Conservation (phyloP, 2,329 filamentous ascomycete species). For the Colletotrichum trifolii region DNA sequence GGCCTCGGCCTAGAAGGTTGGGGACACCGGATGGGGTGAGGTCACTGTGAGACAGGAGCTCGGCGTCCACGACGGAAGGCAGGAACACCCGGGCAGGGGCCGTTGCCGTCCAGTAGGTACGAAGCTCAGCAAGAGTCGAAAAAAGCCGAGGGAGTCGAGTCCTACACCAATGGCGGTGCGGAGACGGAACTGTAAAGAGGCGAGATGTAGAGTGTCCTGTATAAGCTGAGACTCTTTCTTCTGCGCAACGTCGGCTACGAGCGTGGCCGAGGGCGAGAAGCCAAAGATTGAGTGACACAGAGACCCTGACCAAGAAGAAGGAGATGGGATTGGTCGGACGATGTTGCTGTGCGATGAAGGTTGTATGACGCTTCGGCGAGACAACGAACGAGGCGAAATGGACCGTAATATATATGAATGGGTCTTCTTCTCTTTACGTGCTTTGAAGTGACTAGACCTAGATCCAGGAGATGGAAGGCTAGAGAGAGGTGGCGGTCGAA, state of each 20-base stretch:
- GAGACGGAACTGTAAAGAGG: constrained; percentile 12
- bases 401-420: constrained; percentile 27
- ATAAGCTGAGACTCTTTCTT: constrained; percentile 6
- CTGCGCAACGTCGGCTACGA: constrained; percentile 24
- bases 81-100: constrained; percentile 26
- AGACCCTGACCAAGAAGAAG: constrained; percentile 23
- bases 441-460: background rate
- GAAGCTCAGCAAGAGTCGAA: constrained; percentile 2
- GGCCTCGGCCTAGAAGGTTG: constrained; percentile 13
- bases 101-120: constrained; percentile 7
- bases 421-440: constrained; percentile 5
- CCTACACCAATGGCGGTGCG: constrained; percentile 18
- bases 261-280: constrained; percentile 16
- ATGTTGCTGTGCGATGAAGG: constrained; percentile 24
- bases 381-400: constrained; percentile 26
- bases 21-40: constrained; percentile 17
- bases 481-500: background rate
- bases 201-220: constrained; percentile 6
- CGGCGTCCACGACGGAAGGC: constrained; percentile 26
- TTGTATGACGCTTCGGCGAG: constrained; percentile 21
- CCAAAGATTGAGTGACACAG: constrained; percentile 20
- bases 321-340: constrained; percentile 12
- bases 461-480: background rate
- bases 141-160: constrained; percentile 15
- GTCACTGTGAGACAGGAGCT: constrained; percentile 25